Conservation (phyloP, 2,329 filamentous ascomycete genomes). For the Aspergillus latus region DNA sequence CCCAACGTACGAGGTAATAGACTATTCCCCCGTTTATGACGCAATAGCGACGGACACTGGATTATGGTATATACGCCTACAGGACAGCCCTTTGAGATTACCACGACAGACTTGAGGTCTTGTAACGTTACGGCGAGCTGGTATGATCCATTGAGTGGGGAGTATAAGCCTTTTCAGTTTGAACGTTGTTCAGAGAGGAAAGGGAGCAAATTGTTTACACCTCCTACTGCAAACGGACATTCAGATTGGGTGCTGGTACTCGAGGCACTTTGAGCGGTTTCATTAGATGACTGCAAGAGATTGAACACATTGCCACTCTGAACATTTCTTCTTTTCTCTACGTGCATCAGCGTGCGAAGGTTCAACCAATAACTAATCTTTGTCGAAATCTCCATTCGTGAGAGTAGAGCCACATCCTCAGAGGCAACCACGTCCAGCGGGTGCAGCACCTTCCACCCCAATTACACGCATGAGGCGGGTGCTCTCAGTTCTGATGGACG, state of each 20-base stretch:
- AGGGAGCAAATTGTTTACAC: background rate
- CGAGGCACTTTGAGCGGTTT: background rate
- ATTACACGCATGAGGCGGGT: background rate
- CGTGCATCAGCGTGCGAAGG: too few relatives aligned
- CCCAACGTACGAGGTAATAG: background rate
- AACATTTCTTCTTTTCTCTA: too few relatives aligned
- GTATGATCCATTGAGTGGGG: background rate
- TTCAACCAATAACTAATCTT: background rate
- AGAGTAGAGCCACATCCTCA: background rate
- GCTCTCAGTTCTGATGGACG: background rate
- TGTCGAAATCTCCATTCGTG: background rate
- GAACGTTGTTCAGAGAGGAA: background rate
- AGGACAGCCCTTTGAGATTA: background rate
- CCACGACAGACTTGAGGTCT: background rate
- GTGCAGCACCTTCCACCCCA: background rate
- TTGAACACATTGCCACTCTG: background rate
- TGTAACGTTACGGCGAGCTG: background rate
- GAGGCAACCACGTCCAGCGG: background rate
- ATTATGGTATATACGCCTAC: constrained; percentile 12
- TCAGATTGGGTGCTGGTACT: background rate
- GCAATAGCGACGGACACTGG: background rate
- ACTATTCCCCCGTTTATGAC: constrained; percentile 10
- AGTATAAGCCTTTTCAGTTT: background rate
- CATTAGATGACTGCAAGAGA: background rate
- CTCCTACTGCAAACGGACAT: background rate